A percentile compares a stretch with the other conserved stretches of the same genome.
Evolutionary conservation across 2,329 filamentous ascomycete genomes (phyloP).

Genomic region (Ophiostoma novo-ulmi): DNA sequence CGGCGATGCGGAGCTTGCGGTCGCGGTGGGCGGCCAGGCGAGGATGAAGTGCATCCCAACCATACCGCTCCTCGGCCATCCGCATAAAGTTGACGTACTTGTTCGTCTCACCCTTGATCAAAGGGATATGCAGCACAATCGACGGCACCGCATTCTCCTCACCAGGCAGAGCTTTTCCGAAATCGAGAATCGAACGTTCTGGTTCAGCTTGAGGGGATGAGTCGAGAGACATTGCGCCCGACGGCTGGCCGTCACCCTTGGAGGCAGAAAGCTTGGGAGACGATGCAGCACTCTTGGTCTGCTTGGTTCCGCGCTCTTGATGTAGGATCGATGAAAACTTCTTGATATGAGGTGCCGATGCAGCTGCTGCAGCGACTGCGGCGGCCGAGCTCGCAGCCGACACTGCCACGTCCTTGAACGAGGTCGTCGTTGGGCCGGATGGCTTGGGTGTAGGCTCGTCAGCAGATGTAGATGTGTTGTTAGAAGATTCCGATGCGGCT

Average conservation of each 20-base stretch:
- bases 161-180: slow-evolving; percentile 54
- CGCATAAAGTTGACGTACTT: slow-evolving; percentile 94
- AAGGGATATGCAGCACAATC: slow-evolving; percentile 76
- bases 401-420: slow-evolving; percentile 30
- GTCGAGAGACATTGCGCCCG: slow-evolving; percentile 32
- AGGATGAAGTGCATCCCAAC: slow-evolving; percentile 89
- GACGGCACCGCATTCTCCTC: slow-evolving; percentile 61
- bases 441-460: slow-evolving; percentile 21
- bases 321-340: slow-evolving; percentile 43
- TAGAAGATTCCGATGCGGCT: slow-evolving; percentile 17
- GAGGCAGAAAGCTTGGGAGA: slow-evolving; percentile 48
- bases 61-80: slow-evolving; percentile 87
- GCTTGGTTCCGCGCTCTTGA: slow-evolving; percentile 41
- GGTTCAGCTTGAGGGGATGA: slow-evolving; percentile 32
- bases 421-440: slow-evolving; percentile 28
- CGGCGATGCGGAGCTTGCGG: slow-evolving; percentile 79
- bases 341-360: slow-evolving; percentile 35
- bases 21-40: slow-evolving; percentile 83
- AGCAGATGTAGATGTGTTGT: slow-evolving; percentile 15
- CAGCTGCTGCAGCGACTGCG: slow-evolving; percentile 16
- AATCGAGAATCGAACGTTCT: slow-evolving; percentile 57
- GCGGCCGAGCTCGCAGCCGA: slow-evolving; percentile 25
- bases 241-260: slow-evolving; percentile 40
- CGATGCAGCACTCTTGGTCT: slow-evolving; percentile 35
- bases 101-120: slow-evolving; percentile 70